Evolutionary conservation across 345 rosid genomes (phyloP).

Genomic region (Physaria fendleri): DNA sequence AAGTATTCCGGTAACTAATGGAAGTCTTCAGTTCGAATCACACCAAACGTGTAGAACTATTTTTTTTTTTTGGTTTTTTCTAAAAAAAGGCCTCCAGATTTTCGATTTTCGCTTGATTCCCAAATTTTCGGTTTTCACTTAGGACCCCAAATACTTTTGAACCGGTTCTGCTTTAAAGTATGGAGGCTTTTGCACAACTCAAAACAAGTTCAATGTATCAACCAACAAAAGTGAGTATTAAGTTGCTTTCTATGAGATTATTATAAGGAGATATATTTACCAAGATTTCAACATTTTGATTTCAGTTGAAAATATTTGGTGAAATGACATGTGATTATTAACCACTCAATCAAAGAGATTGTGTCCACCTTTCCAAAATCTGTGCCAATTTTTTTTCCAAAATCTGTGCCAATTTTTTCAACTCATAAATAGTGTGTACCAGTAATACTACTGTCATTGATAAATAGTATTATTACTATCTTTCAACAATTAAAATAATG

Average conservation of each 20-base stretch:
- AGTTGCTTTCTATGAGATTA: conserved; percentile 11
- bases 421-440: conserved; percentile 19
- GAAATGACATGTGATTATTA: conserved; percentile 18
- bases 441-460: conserved; percentile 9
- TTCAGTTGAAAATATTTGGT: conserved; percentile 21
- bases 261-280: not conserved
- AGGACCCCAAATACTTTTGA: no score
- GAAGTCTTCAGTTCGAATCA: no score
- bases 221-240: conserved; percentile 15
- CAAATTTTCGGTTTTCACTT: no score
- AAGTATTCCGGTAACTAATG: no score
- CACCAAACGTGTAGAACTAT: no score
- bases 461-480: not conserved
- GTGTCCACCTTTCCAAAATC: conserved; percentile 16
- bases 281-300: conserved; percentile 14
- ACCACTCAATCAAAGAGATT: conserved; percentile 12
- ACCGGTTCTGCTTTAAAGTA: no score
- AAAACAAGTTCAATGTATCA: not conserved
- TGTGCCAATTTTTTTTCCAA: conserved; percentile 20
- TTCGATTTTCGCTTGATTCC: no score
- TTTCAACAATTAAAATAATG: not conserved
- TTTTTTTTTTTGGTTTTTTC: no score
- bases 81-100: no score
- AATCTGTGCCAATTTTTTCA: conserved; percentile 22
- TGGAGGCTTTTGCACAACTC: no score